Evolutionary conservation across 2,329 filamentous ascomycete species (phyloP), one percentile per base, ranked within the genome.

Genomic region (Botrytis hyacinthi): DNA sequence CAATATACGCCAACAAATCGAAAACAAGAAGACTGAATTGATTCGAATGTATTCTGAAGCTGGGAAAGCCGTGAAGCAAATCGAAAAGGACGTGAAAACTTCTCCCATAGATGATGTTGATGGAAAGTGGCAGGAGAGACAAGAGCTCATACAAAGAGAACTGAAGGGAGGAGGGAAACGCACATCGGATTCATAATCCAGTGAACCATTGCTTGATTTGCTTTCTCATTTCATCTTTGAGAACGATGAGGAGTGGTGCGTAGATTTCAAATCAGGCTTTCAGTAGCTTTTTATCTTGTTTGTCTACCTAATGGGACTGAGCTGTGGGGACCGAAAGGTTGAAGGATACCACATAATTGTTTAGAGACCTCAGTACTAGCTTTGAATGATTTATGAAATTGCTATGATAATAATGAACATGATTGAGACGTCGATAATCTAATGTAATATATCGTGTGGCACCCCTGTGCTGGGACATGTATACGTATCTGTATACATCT

Each of bases 111-210:
- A 16, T 48, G 57, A 68, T 0, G 75, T 78, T 51, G 76, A 79
- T 51, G 75, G 75, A 60, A 73, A 77, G 35, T 81, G 80, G 79
- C 70, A 76, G 20, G 76, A 73, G 63, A 72, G 73, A 48, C 79
- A 81, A 67, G 76, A 77, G 26, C 54, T 26, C 4, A 76, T 80
- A 40, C 74, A 74, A 20, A 74, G 75, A 61, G 40, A 70, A 40
- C 79, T 80, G 51, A 35, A 70, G 29, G 71, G 72, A 35, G 71
- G 72, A 35, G 75, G 74, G 20, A 71, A 61, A 67, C 74, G 68
- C 59, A 73, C 70, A 54, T 67, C 72, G 26, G 57, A 74, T 40
- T 73, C 44, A 71, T 42, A 51, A 37, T 57, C 20, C 16, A 37
- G 20, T 42, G 18, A 42, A 5, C 14, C 18, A 22, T 48, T 48